phyloP scores from a whole-genome alignment of 805 yeast genomes.

The Starmera quercuum region DNA sequence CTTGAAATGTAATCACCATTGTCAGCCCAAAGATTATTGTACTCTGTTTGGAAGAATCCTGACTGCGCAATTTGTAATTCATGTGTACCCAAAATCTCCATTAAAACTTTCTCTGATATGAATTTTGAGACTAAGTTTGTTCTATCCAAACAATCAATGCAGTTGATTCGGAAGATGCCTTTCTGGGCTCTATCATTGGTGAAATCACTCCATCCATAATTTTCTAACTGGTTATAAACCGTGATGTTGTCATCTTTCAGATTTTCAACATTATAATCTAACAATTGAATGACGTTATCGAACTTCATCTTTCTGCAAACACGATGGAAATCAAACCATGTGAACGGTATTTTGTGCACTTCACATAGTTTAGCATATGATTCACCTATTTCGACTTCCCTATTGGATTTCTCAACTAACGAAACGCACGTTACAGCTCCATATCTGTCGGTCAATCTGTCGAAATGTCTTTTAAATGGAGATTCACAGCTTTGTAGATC shows the following conservation, averaged over 20 bases:
- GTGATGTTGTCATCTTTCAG: slow-evolving; percentile 4
- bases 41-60: slow-evolving; percentile 14
- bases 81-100: slow-evolving; percentile 19
- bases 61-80: slow-evolving; percentile 2
- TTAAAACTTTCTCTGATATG: slow-evolving; percentile 21
- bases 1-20: slow-evolving; percentile 61
- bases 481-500: slow-evolving; percentile 18
- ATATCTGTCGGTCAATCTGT: slow-evolving; percentile 14
- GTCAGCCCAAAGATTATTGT: slow-evolving; percentile 51
- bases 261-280: slow-evolving; percentile 18
- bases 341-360: slow-evolving; percentile 30
- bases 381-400: slow-evolving; percentile 28
- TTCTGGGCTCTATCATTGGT: slow-evolving; percentile 26
- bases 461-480: slow-evolving; percentile 25
- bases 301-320: slow-evolving; percentile 37
- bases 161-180: slow-evolving; percentile 53
- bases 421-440: slow-evolving; percentile 26
- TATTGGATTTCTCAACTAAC: slow-evolving; percentile 28
- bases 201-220: slow-evolving; percentile 26
- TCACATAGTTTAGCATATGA: slow-evolving; percentile 31
- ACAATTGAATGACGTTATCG: slow-evolving; percentile 25
- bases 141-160: slow-evolving; percentile 59
- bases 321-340: slow-evolving; percentile 59
- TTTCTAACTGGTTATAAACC: slow-evolving; percentile 11
- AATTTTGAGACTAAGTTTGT: slow-evolving; percentile 46